Evolutionary conservation across 345 rosid genomes (phyloP).

Genomic region (Diplotaxis tenuifolia): DNA sequence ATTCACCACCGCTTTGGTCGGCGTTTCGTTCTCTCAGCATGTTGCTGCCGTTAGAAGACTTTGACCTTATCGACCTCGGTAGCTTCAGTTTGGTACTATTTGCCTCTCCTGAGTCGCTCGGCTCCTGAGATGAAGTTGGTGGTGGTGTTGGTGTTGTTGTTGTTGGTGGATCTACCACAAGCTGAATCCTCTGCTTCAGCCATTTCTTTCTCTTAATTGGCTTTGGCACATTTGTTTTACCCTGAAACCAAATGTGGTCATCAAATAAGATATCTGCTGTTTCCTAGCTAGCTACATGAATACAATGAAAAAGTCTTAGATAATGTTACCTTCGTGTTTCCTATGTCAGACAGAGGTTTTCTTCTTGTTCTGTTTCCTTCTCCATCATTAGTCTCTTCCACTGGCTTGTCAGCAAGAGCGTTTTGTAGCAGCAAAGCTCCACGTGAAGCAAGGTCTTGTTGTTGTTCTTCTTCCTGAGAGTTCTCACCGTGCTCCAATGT

Average conservation of each 20-base stretch:
- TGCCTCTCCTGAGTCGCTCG: slow-evolving; percentile 32
- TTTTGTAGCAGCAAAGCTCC: slow-evolving; percentile 81
- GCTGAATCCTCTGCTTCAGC: slow-evolving; percentile 65
- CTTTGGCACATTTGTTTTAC: slow-evolving; percentile 60
- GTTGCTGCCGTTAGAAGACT: slow-evolving; percentile 55
- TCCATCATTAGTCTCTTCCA: slow-evolving; percentile 42
- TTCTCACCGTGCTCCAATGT: slow-evolving; percentile 13
- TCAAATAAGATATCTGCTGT: not conserved
- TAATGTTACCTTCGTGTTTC: slow-evolving; percentile 51
- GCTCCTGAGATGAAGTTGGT: slow-evolving; percentile 38
- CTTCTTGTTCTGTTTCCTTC: slow-evolving; percentile 44
- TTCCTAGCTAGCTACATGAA: not conserved
- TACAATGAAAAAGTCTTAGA: not conserved
- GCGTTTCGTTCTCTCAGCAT: slow-evolving; percentile 78
- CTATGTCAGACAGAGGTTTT: slow-evolving; percentile 83
- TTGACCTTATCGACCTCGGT: slow-evolving; percentile 75
- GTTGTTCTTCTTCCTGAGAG: slow-evolving; percentile 37
- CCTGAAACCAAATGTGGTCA: slow-evolving; percentile 46
- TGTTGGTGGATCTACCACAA: slow-evolving; percentile 52
- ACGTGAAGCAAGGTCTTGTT: slow-evolving; percentile 54
- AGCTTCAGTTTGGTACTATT: slow-evolving; percentile 54
- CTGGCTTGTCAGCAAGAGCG: slow-evolving; percentile 56
- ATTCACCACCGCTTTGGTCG: slow-evolving; percentile 54
- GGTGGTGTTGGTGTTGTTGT: slow-evolving; percentile 6
- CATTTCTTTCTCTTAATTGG: slow-evolving; percentile 77